Percentiles rank a stretch among this genome's conserved stretches.
Evolutionary conservation across 495 filamentous ascomycete genomes (phyloP).

Genomic region (Neurospora sp.): DNA sequence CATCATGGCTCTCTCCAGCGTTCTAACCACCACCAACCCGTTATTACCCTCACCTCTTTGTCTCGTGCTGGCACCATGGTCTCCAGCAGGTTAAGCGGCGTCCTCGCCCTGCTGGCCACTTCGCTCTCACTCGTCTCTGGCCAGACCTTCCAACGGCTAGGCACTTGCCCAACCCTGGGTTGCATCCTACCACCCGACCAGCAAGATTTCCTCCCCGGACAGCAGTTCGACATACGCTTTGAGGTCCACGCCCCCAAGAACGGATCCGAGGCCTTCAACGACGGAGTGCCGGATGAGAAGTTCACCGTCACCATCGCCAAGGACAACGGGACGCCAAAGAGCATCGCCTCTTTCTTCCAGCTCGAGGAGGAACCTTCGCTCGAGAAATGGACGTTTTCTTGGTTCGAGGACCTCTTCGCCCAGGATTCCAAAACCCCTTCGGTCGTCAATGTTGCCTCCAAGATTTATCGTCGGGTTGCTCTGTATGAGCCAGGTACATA

Average conservation of each 20-base stretch:
- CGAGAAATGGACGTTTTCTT: constrained; percentile 61
- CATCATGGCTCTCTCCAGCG: not conserved
- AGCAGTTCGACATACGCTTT: constrained; percentile 66
- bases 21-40: not conserved
- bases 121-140: constrained; percentile 30
- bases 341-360: constrained; percentile 50
- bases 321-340: constrained; percentile 35
- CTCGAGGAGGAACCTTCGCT: constrained; percentile 39
- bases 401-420: constrained; percentile 68
- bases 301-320: constrained; percentile 62
- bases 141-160: constrained; percentile 62
- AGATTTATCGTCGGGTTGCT: constrained; percentile 56
- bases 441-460: constrained; percentile 60
- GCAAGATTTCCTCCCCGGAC: constrained; percentile 64
- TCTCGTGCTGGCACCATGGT: constrained; percentile 15
- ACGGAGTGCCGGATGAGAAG: constrained; percentile 49
- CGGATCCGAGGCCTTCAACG: constrained; percentile 56
- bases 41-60: not conserved
- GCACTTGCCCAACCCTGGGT: constrained; percentile 60
- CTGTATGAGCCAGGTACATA: constrained; percentile 63
- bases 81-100: constrained; percentile 15
- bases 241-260: constrained; percentile 70
- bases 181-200: constrained; percentile 69
- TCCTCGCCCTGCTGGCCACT: constrained; percentile 21
- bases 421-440: constrained; percentile 51